Percentiles rank a stretch among this genome's conserved stretches.
Conservation (phyloP, 2,329 filamentous ascomycete genomes). For the Pezicula carpinea region DNA sequence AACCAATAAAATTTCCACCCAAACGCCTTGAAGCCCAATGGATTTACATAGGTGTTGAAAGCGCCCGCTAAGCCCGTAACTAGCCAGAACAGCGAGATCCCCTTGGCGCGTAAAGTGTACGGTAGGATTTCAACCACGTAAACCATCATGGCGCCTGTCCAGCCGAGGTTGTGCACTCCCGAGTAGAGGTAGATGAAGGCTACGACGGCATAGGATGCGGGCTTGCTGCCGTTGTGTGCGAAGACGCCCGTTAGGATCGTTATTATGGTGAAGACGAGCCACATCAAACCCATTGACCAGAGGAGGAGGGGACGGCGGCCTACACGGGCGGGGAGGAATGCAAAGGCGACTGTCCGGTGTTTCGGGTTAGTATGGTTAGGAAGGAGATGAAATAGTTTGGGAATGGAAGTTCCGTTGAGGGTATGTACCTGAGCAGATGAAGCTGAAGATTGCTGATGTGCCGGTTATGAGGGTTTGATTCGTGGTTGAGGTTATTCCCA, state of each 20-base stretch:
- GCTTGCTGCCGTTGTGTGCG: slow-evolving; percentile 10
- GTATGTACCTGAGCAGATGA: slow-evolving; percentile 5
- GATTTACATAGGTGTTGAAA: slow-evolving; percentile 32
- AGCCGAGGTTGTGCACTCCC: slow-evolving; percentile 46
- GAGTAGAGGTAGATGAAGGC: slow-evolving; percentile 38
- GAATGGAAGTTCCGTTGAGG: no score
- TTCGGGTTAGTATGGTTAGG: no score
- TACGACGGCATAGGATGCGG: slow-evolving; percentile 28
- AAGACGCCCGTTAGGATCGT: slow-evolving; percentile 17
- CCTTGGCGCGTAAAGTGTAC: slow-evolving; percentile 32
- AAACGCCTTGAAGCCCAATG: slow-evolving; percentile 40
- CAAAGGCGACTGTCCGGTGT: slow-evolving; percentile 40
- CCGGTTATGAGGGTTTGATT: slow-evolving; percentile 22
- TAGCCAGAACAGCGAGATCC: slow-evolving; percentile 37
- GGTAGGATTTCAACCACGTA: slow-evolving; percentile 39
- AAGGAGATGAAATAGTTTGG: no score
- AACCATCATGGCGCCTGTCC: slow-evolving; percentile 43
- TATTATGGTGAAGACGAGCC: slow-evolving; percentile 29
- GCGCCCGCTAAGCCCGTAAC: slow-evolving; percentile 29
- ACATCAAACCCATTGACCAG: slow-evolving; percentile 17
- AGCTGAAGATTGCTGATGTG: slow-evolving; percentile 22
- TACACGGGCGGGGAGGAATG: slow-evolving; percentile 34
- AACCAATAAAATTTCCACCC: slow-evolving; percentile 34
- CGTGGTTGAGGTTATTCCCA: slow-evolving; percentile 13
- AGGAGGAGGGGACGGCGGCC: slow-evolving; percentile 17